Conservation (phyloP, 257 asterid genomes). For the Cruciata laevipes region DNA sequence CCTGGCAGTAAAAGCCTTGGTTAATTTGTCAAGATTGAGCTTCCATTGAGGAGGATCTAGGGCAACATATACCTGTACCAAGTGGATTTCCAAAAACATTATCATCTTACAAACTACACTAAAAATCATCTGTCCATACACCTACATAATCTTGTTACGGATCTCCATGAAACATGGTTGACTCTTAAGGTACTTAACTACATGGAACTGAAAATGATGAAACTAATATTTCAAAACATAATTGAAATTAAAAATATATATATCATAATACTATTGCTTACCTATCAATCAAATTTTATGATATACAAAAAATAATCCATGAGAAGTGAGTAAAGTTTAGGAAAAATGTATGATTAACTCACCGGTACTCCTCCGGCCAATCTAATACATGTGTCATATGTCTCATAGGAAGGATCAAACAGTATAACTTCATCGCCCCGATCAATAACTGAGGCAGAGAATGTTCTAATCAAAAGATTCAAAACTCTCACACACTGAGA, state of each 20-base stretch:
- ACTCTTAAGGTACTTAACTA: not conserved
- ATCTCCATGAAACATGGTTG: not conserved
- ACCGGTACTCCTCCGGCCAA: constrained; percentile 95
- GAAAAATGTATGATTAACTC: constrained; percentile 20
- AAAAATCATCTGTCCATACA: not conserved
- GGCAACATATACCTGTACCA: constrained; percentile 63
- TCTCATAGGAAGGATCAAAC: constrained; percentile 78
- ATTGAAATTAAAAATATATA: not conserved
- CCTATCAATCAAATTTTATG: too few relatives aligned
- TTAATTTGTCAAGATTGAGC: constrained; percentile 48
- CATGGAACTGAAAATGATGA: not conserved
- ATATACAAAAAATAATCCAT: too few relatives aligned
- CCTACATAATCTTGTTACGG: not conserved
- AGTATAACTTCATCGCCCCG: constrained; percentile 81
- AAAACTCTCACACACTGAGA: not conserved
- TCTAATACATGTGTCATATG: constrained; percentile 72
- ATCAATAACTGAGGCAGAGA: constrained; percentile 49
- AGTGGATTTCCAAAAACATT: constrained; percentile 3
- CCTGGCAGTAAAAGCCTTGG: constrained; percentile 43
- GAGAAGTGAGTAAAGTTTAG: not conserved
- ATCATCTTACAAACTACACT: not conserved
- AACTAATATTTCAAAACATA: not conserved
- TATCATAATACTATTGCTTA: not conserved
- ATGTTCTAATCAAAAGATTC: not conserved
- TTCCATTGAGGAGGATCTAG: constrained; percentile 86